Base-by-base conservation (phyloP, 495 filamentous ascomycete genomes). In the Immersiella caudata region DNA sequence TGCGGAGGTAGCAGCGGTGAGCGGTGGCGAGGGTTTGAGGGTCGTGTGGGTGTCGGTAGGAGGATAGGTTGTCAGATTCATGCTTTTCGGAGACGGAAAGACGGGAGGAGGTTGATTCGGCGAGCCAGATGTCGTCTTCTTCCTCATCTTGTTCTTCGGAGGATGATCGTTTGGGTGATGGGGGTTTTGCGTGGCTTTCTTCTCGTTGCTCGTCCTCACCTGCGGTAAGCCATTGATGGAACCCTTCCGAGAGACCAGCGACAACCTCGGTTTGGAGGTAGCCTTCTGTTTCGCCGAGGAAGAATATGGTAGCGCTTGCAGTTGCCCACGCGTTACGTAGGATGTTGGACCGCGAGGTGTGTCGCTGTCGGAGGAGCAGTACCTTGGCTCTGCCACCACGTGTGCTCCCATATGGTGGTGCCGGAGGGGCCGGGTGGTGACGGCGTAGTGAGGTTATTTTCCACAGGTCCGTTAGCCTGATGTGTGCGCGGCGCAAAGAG, bases 221-320 rank as follows among this genome's bases (percentile, higher is more conserved):
- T n/a, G 75, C 77, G 4, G 60, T 69, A 8, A 85, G 69, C 84
- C 84, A 83, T 9, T 62, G 62, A 27, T 83, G 79, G 54, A 84
- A 91, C 75, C 90, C 91, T 81, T 77, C 81, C 84, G 91, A 96
- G 0, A 91, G 90, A 9, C 88, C 88, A 62, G 89, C 86, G 20
- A 97, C 87, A 1, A 97, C 90, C 75, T 97, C 93, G 2, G 91
- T 92, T 73, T 97, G 93, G 67, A 97, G 89, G 69, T 95, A 97
- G 14, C 86, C 87, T 64, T 93, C 90, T 14, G 90, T 87, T 68
- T 97, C 93, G 0, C 90, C 90, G 3, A 99, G 82, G 67, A 97
- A 90, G 78, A 96, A 97, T 0, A 94, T 83, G 0, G 92, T 90
- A 3, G 92, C 90, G 70, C 90, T 90, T 67, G 88, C 85, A 1